Evolutionary conservation across 2,329 filamentous ascomycete species (phyloP), one percentile per base, ranked within the genome.

Genomic region (Sporothrix pseudoabietina): DNA sequence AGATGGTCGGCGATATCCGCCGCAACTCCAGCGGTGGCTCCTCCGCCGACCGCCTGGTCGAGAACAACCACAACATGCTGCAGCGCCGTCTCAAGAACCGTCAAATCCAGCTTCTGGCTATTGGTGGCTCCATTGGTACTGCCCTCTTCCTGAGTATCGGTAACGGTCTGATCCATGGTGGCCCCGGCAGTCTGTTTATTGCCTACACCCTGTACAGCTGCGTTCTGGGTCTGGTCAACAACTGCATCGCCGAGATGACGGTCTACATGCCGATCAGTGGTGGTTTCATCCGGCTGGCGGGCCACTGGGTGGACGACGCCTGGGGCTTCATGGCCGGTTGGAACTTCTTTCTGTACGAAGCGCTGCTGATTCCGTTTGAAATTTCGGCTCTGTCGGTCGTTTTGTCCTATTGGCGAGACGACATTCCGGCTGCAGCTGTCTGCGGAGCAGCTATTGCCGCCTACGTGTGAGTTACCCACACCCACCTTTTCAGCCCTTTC

Each of bases 251-350:
- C 9, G 89, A 91, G 79, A 91, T 91, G 89, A 86, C 83, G 41
- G 84, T 85, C 52, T 87, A 86, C 75, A 88, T 89, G 84, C 89
- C 90, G 32, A 85, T 91, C 65, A 86, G 84, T 57, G 89, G 89
- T 75, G 87, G 87, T 1, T 91, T 90, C 78, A 86, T 91, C 76
- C 88, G 89, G 74, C 84, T 91, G 77, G 88, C 88, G 4, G 88
- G 89, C 39, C 83, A 88, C 76, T 91, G 88, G 87, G 87, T 88
- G 10, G 89, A 91, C 78, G 89, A 91, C n/a, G 84, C 89, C 10
- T 82, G 88, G 26, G 89, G 89, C 47, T 90, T 91, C 77, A 85
- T 84, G 79, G 83, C 80, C 19, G 82, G 82, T 30, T 83, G 81
- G 81, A 83, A 83, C 74, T 84, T 83, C 76, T 84, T 83, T 72